Percentiles rank a stretch among this genome's conserved stretches.
Conservation (phyloP, 2,329 filamentous ascomycete genomes). For the Hymenoscyphus salicellus region DNA sequence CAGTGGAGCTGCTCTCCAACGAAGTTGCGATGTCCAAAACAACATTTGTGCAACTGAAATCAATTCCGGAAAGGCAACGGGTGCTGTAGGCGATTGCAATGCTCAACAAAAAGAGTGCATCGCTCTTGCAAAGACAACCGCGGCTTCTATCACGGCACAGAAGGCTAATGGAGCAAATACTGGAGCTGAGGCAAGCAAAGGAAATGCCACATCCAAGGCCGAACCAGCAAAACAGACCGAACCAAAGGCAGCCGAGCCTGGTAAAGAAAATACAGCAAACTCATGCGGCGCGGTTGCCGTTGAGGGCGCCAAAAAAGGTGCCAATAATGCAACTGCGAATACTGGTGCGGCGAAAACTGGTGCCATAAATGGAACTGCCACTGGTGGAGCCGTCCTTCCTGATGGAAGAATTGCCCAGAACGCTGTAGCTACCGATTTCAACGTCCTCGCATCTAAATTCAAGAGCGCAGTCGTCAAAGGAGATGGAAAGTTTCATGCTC, state of each 20-base stretch:
- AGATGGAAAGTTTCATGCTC: slow-evolving; percentile 17
- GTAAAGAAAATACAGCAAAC: no score
- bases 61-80: slow-evolving; percentile 47
- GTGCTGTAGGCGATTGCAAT: slow-evolving; percentile 49
- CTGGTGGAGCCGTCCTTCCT: not conserved
- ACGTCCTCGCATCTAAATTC: slow-evolving; percentile 25
- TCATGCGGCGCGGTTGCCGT: not conserved
- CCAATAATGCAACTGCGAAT: not conserved
- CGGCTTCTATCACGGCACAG: not conserved
- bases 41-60: slow-evolving; percentile 57
- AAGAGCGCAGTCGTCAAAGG: slow-evolving; percentile 32
- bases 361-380: not conserved
- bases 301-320: not conserved
- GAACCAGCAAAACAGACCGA: not conserved
- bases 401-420: slow-evolving; percentile 1
- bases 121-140: slow-evolving; percentile 19
- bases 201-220: not conserved
- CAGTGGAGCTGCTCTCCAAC: slow-evolving; percentile 53
- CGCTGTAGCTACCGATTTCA: slow-evolving; percentile 21
- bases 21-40: slow-evolving; percentile 59
- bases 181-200: not conserved
- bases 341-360: not conserved
- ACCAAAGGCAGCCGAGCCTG: not conserved
- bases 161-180: not conserved
- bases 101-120: slow-evolving; percentile 50